Evolutionary conservation across 495 filamentous ascomycete genomes (phyloP).

Genomic region (Penicillium pulvis): DNA sequence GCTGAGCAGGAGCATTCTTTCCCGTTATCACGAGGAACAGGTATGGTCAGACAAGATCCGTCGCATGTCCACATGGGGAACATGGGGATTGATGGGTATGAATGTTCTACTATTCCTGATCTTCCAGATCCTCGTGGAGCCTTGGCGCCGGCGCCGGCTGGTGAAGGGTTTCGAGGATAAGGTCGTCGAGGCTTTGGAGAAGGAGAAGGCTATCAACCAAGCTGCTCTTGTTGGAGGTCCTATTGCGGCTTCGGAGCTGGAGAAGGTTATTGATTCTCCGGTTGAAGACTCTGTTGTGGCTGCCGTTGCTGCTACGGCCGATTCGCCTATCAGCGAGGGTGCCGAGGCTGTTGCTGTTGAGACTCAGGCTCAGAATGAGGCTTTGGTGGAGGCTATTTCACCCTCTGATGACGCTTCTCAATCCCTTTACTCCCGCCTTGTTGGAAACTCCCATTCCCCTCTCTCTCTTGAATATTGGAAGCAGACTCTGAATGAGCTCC

Average conservation of each 20-base stretch:
- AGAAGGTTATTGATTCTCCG: constrained; percentile 19
- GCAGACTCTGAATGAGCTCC: constrained; percentile 49
- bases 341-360: constrained; percentile 1
- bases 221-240: constrained; percentile 27
- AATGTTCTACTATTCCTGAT: constrained; percentile 89
- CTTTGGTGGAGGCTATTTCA: constrained; percentile 9
- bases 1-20: constrained; percentile 77
- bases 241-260: constrained; percentile 16
- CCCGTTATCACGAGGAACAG: constrained; percentile 97
- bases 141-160: constrained; percentile 80
- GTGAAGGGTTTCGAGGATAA: constrained; percentile 77
- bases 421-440: constrained; percentile 29
- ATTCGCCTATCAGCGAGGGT: constrained; percentile 6
- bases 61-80: constrained; percentile 95
- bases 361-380: constrained; percentile 3
- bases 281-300: constrained; percentile 11
- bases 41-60: constrained; percentile 99
- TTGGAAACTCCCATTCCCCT: constrained; percentile 22
- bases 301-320: not conserved
- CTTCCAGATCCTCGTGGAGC: constrained; percentile 91
- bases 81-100: constrained; percentile 96
- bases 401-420: constrained; percentile 16
- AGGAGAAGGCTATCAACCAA: constrained; percentile 54
- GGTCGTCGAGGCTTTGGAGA: constrained; percentile 79
- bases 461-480: constrained; percentile 50